phyloP scores from a whole-genome alignment of 2,329 filamentous ascomycete species.

The Botryotinia globosa region DNA sequence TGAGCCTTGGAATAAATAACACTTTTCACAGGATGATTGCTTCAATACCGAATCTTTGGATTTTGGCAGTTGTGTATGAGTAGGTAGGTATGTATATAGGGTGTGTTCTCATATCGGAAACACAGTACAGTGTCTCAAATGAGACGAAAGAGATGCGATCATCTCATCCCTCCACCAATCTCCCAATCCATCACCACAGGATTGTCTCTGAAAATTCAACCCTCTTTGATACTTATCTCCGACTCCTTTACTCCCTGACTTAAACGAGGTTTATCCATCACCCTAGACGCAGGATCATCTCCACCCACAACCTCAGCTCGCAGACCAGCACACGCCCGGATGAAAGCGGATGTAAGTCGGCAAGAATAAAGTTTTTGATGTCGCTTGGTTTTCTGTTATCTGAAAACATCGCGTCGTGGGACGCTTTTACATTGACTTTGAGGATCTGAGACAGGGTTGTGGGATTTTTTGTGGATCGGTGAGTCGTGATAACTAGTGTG shows the following conservation, averaged over 20 bases:
- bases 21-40: neutral
- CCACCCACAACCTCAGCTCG: neutral
- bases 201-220: neutral
- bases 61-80: accelerated
- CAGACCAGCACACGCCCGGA: neutral
- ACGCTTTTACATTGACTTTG: neutral
- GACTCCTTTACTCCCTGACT: neutral
- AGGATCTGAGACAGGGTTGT: neutral
- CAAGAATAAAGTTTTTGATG: neutral
- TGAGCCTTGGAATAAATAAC: neutral
- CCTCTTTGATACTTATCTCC: neutral
- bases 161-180: neutral
- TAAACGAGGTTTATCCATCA: neutral
- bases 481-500: neutral
- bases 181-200: neutral
- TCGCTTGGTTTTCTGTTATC: neutral
- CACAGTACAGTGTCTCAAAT: neutral
- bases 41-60: neutral
- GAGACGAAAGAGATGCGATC: neutral
- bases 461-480: neutral
- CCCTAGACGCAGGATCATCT: neutral
- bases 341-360: neutral
- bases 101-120: neutral
- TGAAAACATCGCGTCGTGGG: neutral
- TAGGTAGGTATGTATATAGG: no score